Base-by-base conservation (phyloP, 371 early-diverging fungal genomes). In the Mucor velutinosus region DNA sequence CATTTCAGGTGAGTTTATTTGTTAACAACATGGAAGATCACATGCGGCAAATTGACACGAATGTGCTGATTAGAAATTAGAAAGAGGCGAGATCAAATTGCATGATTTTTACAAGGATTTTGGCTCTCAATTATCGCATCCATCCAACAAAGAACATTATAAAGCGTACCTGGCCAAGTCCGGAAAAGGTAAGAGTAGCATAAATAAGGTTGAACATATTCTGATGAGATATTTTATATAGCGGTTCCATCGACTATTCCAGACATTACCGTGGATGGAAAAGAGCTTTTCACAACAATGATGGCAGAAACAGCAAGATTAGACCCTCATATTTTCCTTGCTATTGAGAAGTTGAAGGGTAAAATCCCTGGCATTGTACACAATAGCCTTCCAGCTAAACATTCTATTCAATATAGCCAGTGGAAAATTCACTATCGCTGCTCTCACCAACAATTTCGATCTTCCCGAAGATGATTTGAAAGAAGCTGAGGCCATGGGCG, bases 401-500 rank as follows among this genome's bases (percentile, higher is more conserved):
- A 0, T 15, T 32, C 8, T n/a, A 0, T 4, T 7, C 41, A 12
- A 23, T 12, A 1, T 74, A 74, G 82, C 74, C 10, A 79, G 84
- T 23, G 90, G 88, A 27, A 72, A 77, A 33, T 89, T 79, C 69
- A 88, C 75, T 19, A 75, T 92, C 0, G 92, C 89, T 0, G 94
- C 94, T 11, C 75, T 94, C 74, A 93, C 94, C 15, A 94, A 94
- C 73, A 93, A 93, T 72, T 93, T 90, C 58, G 77, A 82, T 62
- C 80, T 80, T 39, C 87, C 87, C 21, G 78, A 77, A 2, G 81
- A 85, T 41, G 78, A 81, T 53, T 45, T 70, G 1, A 57, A 73
- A 61, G 81, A 81, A 69, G 59, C 74, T 12, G 79, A 82, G 60
- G 66, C 60, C 7, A 49, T 79, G 60, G 83, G 80, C 8, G 80